phyloP scores from a whole-genome alignment of 1,139 yeast genomes.

The Geotrichum bryndzae region DNA sequence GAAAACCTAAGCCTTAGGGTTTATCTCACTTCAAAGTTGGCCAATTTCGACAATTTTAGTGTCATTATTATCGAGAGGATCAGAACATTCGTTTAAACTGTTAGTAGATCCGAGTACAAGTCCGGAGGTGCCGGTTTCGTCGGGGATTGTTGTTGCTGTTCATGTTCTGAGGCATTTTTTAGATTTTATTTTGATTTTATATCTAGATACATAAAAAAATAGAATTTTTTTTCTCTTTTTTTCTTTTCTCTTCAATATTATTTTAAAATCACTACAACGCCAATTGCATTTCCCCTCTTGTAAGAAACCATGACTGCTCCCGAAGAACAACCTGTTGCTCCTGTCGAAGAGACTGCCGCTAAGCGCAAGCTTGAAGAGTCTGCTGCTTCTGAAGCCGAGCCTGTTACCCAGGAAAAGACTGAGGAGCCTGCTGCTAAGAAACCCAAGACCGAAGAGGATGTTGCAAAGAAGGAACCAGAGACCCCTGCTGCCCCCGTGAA shows the following conservation, averaged over 20 bases:
- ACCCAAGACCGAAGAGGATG: not conserved
- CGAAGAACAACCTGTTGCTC: not conserved
- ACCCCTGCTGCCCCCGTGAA: not conserved
- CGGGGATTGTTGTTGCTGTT: too few relatives aligned
- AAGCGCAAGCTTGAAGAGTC: not conserved
- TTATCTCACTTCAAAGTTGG: too few relatives aligned
- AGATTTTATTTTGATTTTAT: too few relatives aligned
- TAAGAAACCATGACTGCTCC: not conserved
- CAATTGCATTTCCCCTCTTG: not conserved
- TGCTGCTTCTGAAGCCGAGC: not conserved
- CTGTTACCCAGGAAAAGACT: not conserved
- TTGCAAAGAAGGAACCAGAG: not conserved
- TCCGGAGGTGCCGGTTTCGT: too few relatives aligned
- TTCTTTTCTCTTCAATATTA: not conserved
- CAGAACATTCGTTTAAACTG: too few relatives aligned
- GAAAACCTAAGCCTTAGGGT: too few relatives aligned
- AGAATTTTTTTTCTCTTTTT: not conserved
- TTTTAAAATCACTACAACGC: not conserved
- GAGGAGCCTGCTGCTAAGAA: not conserved
- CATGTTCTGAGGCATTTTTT: too few relatives aligned
- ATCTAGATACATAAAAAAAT: too few relatives aligned
- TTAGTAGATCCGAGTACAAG: too few relatives aligned
- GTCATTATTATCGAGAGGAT: too few relatives aligned
- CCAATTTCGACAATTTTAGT: too few relatives aligned
- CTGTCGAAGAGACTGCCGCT: not conserved